Evolutionary conservation across 2,329 filamentous ascomycete species (phyloP).

Genomic region (Dothistroma septosporum): DNA sequence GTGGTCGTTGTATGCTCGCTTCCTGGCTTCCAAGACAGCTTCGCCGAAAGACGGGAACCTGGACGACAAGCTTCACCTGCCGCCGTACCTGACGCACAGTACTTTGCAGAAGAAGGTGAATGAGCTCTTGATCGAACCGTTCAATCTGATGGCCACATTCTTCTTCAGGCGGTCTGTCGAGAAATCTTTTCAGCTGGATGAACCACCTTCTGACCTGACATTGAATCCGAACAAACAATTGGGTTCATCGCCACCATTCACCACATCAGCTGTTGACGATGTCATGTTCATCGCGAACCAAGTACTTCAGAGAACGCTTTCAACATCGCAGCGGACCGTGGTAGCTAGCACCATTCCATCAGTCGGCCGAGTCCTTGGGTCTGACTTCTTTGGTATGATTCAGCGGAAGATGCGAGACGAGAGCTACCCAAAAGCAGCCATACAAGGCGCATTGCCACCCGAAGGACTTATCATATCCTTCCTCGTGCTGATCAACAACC

Average conservation of each 20-base stretch:
- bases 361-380: slow-evolving; percentile 72
- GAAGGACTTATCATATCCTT: slow-evolving; percentile 87
- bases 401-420: slow-evolving; percentile 98
- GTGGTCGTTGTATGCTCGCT: slow-evolving; percentile 89
- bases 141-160: slow-evolving; percentile 90
- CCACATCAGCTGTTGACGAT: slow-evolving; percentile 93
- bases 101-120: slow-evolving; percentile 75
- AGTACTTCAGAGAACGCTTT: slow-evolving; percentile 78
- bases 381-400: slow-evolving; percentile 94
- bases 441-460: slow-evolving; percentile 76
- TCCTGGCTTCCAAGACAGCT: slow-evolving; percentile 77
- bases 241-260: slow-evolving; percentile 76
- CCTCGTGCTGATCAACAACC: slow-evolving; percentile 89
- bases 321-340: slow-evolving; percentile 77
- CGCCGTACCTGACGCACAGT: slow-evolving; percentile 71
- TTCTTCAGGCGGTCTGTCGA: slow-evolving; percentile 96
- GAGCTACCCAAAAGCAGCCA: slow-evolving; percentile 74
- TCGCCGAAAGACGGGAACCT: slow-evolving; percentile 16
- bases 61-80: slow-evolving; percentile 54
- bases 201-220: slow-evolving; percentile 73
- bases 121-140: slow-evolving; percentile 69
- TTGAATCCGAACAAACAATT: slow-evolving; percentile 69
- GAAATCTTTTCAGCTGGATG: slow-evolving; percentile 95
- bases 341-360: slow-evolving; percentile 74
- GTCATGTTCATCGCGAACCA: slow-evolving; percentile 99